Evolutionary conservation across 2,329 filamentous ascomycete species (phyloP), one percentile per base, ranked within the genome.

Genomic region (Cadophora sp.): DNA sequence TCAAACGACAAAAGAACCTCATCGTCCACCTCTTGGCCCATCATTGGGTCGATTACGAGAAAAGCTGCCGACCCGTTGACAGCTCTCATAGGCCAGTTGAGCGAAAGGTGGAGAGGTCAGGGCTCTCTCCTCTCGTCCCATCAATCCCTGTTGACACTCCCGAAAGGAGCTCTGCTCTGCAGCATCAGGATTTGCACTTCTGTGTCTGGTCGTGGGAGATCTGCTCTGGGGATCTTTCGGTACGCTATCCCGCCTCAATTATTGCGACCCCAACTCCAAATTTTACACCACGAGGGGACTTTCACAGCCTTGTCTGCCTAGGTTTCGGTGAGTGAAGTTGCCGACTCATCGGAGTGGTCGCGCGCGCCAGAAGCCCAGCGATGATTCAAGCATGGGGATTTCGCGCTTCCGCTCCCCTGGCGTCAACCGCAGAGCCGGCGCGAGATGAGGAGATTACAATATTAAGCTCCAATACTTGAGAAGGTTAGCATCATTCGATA

Each of bases 101-200:
- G 58, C 58, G 58, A 60, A 24, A n/a, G n/a, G n/a, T n/a, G n/a
- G n/a, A n/a, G n/a, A n/a, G 41, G 41, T 45, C 27, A 51, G 47
- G 27, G 20, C 45, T 33, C 16, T 62, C 39, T 62, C 39, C 45
- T 36, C 18, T 62, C 59, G 47, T 53, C 47, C 33, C 33, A 51
- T 39, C 45, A n/a, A 62, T 62, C 59, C 59, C 33, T 62, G 59
- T 41, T 62, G 59, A 62, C 47, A 16, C 33, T 51, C 59, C 59
- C 59, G 47, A 33, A 48, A 48, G 58, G 41, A 47, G 39, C 56
- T 24, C 39, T 59, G 56, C 41, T 47, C 11, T 41, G 55, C 56
- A 59, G 39, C 20, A 30, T 47, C 56, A 59, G 59, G 45, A 62
- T 62, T 62, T 62, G 59, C 47, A 62, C 59, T 62, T 43, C 59